phyloP scores from a whole-genome alignment of 208 protist species.

The Crithidia fasciculata region DNA sequence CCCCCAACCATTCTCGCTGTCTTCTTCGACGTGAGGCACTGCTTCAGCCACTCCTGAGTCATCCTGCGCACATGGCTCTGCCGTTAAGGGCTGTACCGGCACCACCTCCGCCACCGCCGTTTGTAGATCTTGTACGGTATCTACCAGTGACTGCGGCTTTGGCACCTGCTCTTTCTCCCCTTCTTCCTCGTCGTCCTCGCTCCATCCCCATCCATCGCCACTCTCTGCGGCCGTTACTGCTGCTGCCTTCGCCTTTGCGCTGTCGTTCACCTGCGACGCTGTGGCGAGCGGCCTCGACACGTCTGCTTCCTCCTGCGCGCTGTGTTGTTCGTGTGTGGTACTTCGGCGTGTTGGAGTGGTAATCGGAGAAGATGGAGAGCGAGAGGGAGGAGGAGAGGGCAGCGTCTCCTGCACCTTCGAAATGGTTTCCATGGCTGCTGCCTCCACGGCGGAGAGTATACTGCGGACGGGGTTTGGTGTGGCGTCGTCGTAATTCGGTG shows the following conservation, averaged over 20 bases:
- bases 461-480: conserved; percentile 25
- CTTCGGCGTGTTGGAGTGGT: too few relatives aligned
- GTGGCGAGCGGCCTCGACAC: neutral
- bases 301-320: too few relatives aligned
- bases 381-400: neutral
- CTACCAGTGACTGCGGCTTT: too few relatives aligned
- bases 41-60: too few relatives aligned
- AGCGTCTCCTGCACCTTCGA: neutral
- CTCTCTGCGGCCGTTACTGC: neutral
- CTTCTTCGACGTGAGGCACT: too few relatives aligned
- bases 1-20: too few relatives aligned
- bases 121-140: too few relatives aligned
- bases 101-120: too few relatives aligned
- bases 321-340: neutral
- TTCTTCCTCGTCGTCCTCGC: conserved; percentile 13
- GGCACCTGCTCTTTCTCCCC: neutral
- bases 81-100: too few relatives aligned
- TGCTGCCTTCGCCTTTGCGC: neutral
- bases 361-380: too few relatives aligned
- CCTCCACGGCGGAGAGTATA: conserved; percentile 30
- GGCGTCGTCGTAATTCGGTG: neutral
- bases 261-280: neutral
- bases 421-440: conserved; percentile 21
- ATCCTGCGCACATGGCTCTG: too few relatives aligned
- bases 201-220: conserved; percentile 22